Base-by-base conservation (phyloP, 495 filamentous ascomycete genomes). In the Haplographium delicatum region DNA sequence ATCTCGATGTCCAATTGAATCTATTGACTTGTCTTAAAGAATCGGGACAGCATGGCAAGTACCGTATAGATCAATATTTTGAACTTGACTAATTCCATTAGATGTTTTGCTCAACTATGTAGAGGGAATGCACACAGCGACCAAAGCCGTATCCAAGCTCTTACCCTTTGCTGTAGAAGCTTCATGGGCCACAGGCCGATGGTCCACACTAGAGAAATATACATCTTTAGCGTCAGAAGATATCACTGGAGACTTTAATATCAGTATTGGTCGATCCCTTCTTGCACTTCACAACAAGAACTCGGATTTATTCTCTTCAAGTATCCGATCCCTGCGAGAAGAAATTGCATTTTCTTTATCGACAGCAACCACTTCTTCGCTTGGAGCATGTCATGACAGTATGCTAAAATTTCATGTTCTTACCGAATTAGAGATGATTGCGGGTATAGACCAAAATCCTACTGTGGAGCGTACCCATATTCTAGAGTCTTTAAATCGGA, bases 21-120 rank as follows among this genome's bases (percentile, higher is more conserved):
- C 78, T 97, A 19, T 69, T 97, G 33, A 86, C 83, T 5, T 96
- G 94, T 60, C 75, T 99, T 11, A 91, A 88, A 60, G 88, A 96
- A 66, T 91, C 90, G 26, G 90, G 89, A 9, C 90, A 95, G 62
- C 82, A 95, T 69, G 88, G 60, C 59, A 20, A 27, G 60, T 47
- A 22, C 2, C n/a, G 50, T 23, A 45, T 26, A 42, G 11, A 33
- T 13, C 8, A 9, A 42, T 27, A n/a, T 35, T 41, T 39, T 11
- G 63, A 56, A 65, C 13, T 52, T 53, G 33, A 35, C 57, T 59
- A 65, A 44, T 56, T 27, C 31, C 85, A 16, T 43, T 35, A 62
- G 60, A 96, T 67, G 85, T 88, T 15, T 76, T 95, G 22, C 70
- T 94, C 22, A 93, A 86, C 51, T 86, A 88, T 51, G 83, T 90